Base-by-base conservation (phyloP, 1,139 yeast species). In the Nakaseomyces sp. region DNA sequence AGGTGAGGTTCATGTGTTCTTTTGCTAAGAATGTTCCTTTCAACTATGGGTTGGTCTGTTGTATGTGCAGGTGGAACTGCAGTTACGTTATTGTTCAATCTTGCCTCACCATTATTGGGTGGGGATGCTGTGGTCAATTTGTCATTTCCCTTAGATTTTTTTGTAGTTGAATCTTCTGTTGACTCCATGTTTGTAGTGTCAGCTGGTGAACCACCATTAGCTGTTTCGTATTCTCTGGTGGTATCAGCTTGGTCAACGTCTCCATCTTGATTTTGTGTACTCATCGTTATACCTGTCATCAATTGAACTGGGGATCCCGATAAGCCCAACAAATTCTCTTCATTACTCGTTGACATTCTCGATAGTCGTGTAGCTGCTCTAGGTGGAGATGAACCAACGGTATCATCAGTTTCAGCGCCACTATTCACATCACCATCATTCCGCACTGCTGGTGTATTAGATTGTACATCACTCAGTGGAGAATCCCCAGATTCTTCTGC, bases 301-400 rank as follows among this genome's bases (percentile, higher is more conserved):
- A 35, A 19, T 22, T 35, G 38, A 7, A 35, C 38, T 13, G 26
- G 38, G 8, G 38, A 20, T n/a, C 38, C 26, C 17, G 38, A 35
- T 2, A 35, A 9, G 4, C 38, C 38, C 3, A 35, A 12, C 13
- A 32, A 16, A 18, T 35, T 35, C 5, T 22, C 38, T 4, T 17
- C 5, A 22, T 5, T 22, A 22, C 5, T 22, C 6, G 26, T n/a
- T 13, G 28, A 20, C 5, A 6, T 22, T n/a, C 38, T 35, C 18
- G 12, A 8, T 6, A 35, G 28, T 13, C 38, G 6, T 3, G 38
- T 13, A 1, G 38, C 38, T 4, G 28, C 28, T 13, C 38, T n/a
- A n/a, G 38, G 38, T 20, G 38, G 38, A 6, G 58, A 52, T 7
- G 61, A 60, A 0, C 61, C 49, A 16, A 58, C 51, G 1, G 63